A percentile compares a stretch with the other conserved stretches of the same genome.
Conservation (phyloP, 2,329 filamentous ascomycete species). For the Neonectria punicea region DNA sequence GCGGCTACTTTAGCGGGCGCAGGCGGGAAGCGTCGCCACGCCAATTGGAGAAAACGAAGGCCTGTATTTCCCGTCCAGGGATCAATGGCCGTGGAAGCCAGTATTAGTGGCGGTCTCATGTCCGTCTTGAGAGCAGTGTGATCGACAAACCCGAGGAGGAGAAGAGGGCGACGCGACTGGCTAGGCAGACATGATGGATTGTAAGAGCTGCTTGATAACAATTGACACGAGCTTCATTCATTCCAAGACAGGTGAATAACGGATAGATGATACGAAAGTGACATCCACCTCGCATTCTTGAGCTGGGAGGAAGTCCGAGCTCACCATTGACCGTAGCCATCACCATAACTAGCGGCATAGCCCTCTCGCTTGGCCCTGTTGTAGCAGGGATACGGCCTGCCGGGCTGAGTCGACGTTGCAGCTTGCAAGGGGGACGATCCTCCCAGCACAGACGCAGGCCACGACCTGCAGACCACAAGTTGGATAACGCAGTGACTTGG, state of each 20-base stretch:
- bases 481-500: neutral
- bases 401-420: neutral
- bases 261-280: too few species aligned
- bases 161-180: too few species aligned
- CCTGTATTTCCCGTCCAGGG: neutral
- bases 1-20: neutral
- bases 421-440: neutral
- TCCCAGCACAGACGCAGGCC: neutral
- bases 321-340: neutral
- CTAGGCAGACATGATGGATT: too few species aligned
- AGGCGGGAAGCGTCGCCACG: neutral
- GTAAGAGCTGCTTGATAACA: neutral
- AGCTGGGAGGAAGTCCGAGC: neutral
- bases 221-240: neutral
- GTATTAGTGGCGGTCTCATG: conserved; percentile 6
- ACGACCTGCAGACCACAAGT: neutral
- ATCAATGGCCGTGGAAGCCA: too few species aligned
- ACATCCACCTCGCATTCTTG: neutral
- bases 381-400: neutral
- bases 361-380: neutral
- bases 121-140: neutral
- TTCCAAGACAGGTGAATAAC: too few species aligned
- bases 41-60: neutral
- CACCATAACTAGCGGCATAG: too few species aligned
- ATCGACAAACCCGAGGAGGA: neutral